Percentiles rank a stretch among this genome's conserved stretches.
phyloP scores from a whole-genome alignment of 805 yeast species.

The Candida chauliodis region DNA sequence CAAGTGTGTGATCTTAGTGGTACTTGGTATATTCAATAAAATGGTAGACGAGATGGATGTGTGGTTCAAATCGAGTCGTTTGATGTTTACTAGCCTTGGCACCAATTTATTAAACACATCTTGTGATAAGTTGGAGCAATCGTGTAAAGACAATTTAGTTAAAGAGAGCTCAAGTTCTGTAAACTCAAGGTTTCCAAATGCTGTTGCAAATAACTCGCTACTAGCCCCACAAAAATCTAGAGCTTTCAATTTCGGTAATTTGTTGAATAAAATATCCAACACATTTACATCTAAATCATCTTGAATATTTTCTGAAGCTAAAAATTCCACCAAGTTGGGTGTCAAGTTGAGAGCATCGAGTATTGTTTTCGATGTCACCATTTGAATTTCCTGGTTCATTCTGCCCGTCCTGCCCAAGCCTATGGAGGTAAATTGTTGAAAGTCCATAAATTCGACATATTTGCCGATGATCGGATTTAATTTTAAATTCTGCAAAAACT shows the following conservation, averaged over 20 bases:
- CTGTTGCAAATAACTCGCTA: slow-evolving; percentile 55
- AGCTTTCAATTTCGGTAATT: slow-evolving; percentile 54
- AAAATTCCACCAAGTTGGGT: slow-evolving; percentile 70
- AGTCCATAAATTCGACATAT: slow-evolving; percentile 74
- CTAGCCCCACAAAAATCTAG: slow-evolving; percentile 90
- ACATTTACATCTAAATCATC: slow-evolving; percentile 69
- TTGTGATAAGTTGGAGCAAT: slow-evolving; percentile 73
- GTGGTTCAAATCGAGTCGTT: slow-evolving; percentile 75
- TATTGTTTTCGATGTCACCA: slow-evolving; percentile 77
- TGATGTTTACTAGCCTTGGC: slow-evolving; percentile 52
- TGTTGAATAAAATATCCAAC: slow-evolving; percentile 51
- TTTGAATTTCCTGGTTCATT: slow-evolving; percentile 88
- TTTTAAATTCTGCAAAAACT: slow-evolving; percentile 54
- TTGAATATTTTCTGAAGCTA: slow-evolving; percentile 83
- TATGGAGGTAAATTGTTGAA: slow-evolving; percentile 82
- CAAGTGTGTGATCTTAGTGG: slow-evolving; percentile 67
- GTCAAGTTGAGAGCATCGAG: slow-evolving; percentile 57
- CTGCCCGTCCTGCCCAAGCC: slow-evolving; percentile 86
- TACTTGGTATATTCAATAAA: slow-evolving; percentile 50
- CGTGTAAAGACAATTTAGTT: slow-evolving; percentile 71
- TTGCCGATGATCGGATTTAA: slow-evolving; percentile 46
- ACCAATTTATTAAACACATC: slow-evolving; percentile 54
- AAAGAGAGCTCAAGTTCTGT: slow-evolving; percentile 14
- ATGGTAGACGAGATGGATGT: slow-evolving; percentile 71
- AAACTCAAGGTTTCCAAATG: slow-evolving; percentile 47